Evolutionary conservation across 139 green algal genomes (phyloP).

Genomic region (Tetradesmus obliquus): DNA sequence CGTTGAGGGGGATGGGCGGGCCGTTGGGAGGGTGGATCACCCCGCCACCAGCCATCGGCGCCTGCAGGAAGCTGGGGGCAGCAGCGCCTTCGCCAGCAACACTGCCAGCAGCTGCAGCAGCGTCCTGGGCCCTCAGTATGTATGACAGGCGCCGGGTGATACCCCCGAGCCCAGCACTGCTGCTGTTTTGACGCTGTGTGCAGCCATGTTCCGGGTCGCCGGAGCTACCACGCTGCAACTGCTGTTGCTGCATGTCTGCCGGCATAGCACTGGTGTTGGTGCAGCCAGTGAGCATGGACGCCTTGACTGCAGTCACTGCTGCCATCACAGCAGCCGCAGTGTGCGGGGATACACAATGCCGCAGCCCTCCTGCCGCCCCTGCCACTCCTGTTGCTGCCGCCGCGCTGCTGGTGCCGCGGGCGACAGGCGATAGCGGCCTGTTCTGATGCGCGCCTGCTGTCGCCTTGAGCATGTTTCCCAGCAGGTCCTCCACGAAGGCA

Average conservation of each 20-base stretch:
- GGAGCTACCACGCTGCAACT: neutral
- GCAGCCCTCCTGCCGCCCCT: no score
- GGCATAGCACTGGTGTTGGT: no score
- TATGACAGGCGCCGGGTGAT: neutral
- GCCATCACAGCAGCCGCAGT: neutral
- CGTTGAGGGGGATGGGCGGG: slow-evolving; percentile 69
- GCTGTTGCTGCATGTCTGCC: no score
- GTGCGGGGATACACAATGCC: no score
- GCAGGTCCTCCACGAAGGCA: slow-evolving; percentile 32
- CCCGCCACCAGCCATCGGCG: slow-evolving; percentile 36
- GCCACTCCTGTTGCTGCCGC: neutral
- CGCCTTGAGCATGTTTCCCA: slow-evolving; percentile 13
- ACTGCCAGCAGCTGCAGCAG: no score
- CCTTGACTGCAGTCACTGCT: neutral
- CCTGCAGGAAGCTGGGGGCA: slow-evolving; percentile 25
- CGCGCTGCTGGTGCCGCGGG: neutral
- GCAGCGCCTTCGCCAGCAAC: neutral
- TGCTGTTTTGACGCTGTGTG: neutral
- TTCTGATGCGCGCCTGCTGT: neutral
- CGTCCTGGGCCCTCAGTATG: neutral
- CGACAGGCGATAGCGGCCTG: neutral
- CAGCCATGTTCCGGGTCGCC: no score
- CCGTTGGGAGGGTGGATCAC: neutral
- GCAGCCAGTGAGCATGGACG: neutral
- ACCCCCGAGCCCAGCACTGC: neutral